Base-by-base conservation (phyloP, 1,284 basidiomycete species). In the Ceratobasidium sp. region DNA sequence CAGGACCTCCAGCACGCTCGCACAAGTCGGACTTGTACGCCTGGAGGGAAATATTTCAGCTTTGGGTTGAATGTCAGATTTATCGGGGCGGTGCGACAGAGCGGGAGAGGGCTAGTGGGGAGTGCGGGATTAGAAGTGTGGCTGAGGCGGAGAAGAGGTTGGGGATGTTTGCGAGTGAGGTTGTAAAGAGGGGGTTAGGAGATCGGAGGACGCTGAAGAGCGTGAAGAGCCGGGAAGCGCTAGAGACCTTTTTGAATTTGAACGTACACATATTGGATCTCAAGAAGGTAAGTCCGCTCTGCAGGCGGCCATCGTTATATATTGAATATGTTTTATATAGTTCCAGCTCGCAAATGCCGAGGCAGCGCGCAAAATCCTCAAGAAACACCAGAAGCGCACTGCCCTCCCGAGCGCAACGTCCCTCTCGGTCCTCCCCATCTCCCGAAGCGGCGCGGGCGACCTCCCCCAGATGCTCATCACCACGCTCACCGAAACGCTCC, bases 361-460 rank as follows among this genome's bases (percentile, higher is more conserved):
- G 81, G 96, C 96, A 0, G 91, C 89, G 1, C 88, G 93, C 56
- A 95, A 95, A 83, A 95, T 95, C 76, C 87, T 98, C 76, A 98
- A 98, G 85, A 98, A 98, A 81, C 96, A 98, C 81, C 88, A 93
- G 34, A 98, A 98, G 81, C 89, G 94, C 4, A 95, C 93, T 0
- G 87, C 89, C 0, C 83, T 93, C 2, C 88, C 89, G 0, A 72
- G 27, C 31, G 56, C 69, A 2, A 53, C 69, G 0, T 72, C 69
- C 9, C 53, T 72, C 14, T n/a, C 69, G 11, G 69, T 72, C 4
- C 58, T 72, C 22, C 69, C 69, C 8, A 62, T 72, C 43, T 72
- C 69, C 11, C 69, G 83, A 84, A 76, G 79, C 13, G 82, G 83
- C 75, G 59, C 54, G 31, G 86, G 82, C 5, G 89, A 88, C 1